Evolutionary conservation across 2,329 filamentous ascomycete genomes (phyloP).

Genomic region (Emmonsia crescens): DNA sequence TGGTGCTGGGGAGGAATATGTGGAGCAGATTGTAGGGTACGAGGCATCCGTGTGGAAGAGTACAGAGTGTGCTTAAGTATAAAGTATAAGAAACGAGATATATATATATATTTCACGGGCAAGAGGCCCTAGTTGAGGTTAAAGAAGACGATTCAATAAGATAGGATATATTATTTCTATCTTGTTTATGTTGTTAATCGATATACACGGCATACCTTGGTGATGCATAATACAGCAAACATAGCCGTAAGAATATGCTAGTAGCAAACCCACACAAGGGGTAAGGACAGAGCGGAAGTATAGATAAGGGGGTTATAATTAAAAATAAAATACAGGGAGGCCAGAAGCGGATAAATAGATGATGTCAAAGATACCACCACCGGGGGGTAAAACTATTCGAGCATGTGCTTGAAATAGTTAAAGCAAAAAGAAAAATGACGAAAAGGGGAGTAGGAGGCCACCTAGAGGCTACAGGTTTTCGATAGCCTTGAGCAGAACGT

Average conservation of each 20-base stretch:
- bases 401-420: background rate
- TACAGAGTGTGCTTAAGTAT: background rate
- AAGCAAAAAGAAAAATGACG: background rate
- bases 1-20: conserved; percentile 38
- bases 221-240: background rate
- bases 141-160: background rate
- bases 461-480: conserved; percentile 37
- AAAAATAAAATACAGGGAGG: background rate
- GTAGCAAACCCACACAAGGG: background rate
- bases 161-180: background rate
- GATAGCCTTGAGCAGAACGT: conserved; percentile 48
- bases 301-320: background rate
- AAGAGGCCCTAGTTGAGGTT: background rate
- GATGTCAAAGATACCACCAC: conserved; percentile 6
- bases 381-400: background rate
- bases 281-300: background rate
- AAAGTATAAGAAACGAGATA: background rate
- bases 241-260: background rate
- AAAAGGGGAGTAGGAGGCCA: background rate
- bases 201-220: too few species aligned
- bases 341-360: background rate
- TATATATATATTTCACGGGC: background rate
- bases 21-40: conserved; percentile 40
- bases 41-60: conserved; percentile 26
- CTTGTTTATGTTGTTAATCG: background rate